Base-by-base conservation (phyloP, 2,329 filamentous ascomycete genomes). In the Lecanoromycetidae sp. region DNA sequence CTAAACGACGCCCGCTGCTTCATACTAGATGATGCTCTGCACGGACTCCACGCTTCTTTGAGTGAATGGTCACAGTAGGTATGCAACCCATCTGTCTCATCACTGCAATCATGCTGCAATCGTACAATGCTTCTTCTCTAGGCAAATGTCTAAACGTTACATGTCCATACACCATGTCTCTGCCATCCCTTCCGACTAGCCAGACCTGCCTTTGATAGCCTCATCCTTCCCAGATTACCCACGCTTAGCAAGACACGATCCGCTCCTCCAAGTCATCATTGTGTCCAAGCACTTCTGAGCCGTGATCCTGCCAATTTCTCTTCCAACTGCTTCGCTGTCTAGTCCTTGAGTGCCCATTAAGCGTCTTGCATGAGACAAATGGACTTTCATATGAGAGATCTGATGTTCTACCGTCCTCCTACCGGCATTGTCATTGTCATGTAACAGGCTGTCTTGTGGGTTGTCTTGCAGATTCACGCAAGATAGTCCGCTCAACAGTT, bases 331-430 rank as follows among this genome's bases (percentile, higher is more conserved):
- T 46, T 38, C 34, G 35, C 22, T 26, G 23, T 41, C 38, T 27
- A 41, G 38, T 27, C 26, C 19, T 27, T 26, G n/a, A 39, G 17
- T 23, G 25, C 44, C 15, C 3, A 26, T 30, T 29, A 5, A 25
- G 35, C 30, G 27, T 38, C 35, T 34, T 46, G 39, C 40, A 51
- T 49, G 40, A 45, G 22, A 17, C 17, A 41, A 19, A 36, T 19
- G 40, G 39, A 43, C 48, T 45, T 45, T 29, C 30, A 20, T 12
- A 26, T 34, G n/a, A 44, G 15, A 45, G 20, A 29, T 7, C 20
- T 46, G n/a, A 49, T 26, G 9, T 49, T 46, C 34, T 49, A 44
- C 30, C 46, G 40, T 45, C 49, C 45, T 20, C 45, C 45, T 9
- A 34, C 32, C 4, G 29, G 13, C 8, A 23, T 17, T 33, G 27